A percentile compares a stretch with the other conserved stretches of the same genome.
These are phyloP conservation scores for Penicillium sclerotiorum DNA, from an alignment of 2,329 filamentous ascomycete species.

Conservation along the genomic window DNA sequence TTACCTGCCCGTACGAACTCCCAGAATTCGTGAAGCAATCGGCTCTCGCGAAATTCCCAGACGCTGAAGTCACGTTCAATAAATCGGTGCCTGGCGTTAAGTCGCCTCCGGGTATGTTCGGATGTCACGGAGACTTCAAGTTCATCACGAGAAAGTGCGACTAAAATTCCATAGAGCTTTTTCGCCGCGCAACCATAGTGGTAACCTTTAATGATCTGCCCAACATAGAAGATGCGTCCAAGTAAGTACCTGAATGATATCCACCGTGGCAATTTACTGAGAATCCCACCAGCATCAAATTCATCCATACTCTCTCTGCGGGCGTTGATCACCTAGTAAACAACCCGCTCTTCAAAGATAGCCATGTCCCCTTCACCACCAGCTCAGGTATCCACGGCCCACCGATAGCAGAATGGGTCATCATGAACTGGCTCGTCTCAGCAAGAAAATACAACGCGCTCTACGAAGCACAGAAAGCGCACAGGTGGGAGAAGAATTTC, in stretches of 20 bases:
- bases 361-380: constrained; percentile 57
- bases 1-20: constrained; percentile 22
- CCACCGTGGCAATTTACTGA: not conserved
- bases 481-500: constrained; percentile 49
- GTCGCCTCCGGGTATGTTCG: constrained; percentile 28
- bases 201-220: constrained; percentile 23
- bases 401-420: constrained; percentile 68
- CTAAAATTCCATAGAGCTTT: constrained; percentile 21
- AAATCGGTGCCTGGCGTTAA: constrained; percentile 10
- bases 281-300: constrained; percentile 37
- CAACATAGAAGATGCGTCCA: constrained; percentile 28
- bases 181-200: constrained; percentile 24
- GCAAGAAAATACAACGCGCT: constrained; percentile 57
- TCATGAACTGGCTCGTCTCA: constrained; percentile 63
- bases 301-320: constrained; percentile 62
- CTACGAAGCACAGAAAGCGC: constrained; percentile 61
- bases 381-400: constrained; percentile 62
- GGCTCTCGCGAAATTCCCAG: constrained; percentile 23
- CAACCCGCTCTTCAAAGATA: constrained; percentile 57
- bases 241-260: constrained; percentile 19
- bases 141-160: too few species aligned
- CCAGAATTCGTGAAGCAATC: constrained; percentile 20
- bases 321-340: constrained; percentile 58
- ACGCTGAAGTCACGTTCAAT: constrained; percentile 23
- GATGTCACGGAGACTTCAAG: not conserved